These are phyloP conservation scores for Curvularia lunata DNA, from an alignment of 2,329 filamentous ascomycete genomes.

Conservation along the genomic window DNA sequence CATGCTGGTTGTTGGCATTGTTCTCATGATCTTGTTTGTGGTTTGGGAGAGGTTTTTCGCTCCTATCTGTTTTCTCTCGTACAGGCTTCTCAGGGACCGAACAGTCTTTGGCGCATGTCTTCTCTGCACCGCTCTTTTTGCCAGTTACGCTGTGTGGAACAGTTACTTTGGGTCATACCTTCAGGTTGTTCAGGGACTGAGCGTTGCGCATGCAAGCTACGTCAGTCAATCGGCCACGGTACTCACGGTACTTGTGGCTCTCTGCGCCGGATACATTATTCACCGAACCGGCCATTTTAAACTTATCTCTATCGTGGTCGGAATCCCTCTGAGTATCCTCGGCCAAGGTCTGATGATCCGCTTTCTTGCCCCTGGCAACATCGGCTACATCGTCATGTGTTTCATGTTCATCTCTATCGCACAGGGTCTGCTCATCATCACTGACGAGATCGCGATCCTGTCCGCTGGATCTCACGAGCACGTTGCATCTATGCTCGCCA, in stretches of 20 bases:
- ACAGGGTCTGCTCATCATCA: slow-evolving; percentile 33
- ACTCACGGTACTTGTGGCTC: slow-evolving; percentile 17
- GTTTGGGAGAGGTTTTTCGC: slow-evolving; percentile 49
- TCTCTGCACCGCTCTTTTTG: slow-evolving; percentile 47
- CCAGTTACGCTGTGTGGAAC: slow-evolving; percentile 43
- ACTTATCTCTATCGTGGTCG: slow-evolving; percentile 21
- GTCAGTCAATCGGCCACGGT: slow-evolving; percentile 45
- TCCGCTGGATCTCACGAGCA: slow-evolving; percentile 48
- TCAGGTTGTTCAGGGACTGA: slow-evolving; percentile 43
- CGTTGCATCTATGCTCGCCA: slow-evolving; percentile 53
- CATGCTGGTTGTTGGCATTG: slow-evolving; percentile 45
- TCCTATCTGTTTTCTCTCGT: slow-evolving; percentile 49
- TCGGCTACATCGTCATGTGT: slow-evolving; percentile 43
- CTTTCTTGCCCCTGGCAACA: slow-evolving; percentile 31
- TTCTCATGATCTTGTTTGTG: slow-evolving; percentile 43
- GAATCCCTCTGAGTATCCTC: slow-evolving; percentile 27
- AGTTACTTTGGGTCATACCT: slow-evolving; percentile 49
- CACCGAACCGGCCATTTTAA: slow-evolving; percentile 28
- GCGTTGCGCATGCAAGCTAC: slow-evolving; percentile 40
- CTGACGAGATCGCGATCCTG: slow-evolving; percentile 30
- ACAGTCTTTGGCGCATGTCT: slow-evolving; percentile 60
- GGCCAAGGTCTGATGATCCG: slow-evolving; percentile 37
- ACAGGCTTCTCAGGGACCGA: slow-evolving; percentile 33
- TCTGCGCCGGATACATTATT: slow-evolving; percentile 22
- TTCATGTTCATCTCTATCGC: slow-evolving; percentile 37